These are phyloP conservation scores for Evernia prunastri DNA, from an alignment of 495 filamentous ascomycete genomes.

Conservation along the genomic window DNA sequence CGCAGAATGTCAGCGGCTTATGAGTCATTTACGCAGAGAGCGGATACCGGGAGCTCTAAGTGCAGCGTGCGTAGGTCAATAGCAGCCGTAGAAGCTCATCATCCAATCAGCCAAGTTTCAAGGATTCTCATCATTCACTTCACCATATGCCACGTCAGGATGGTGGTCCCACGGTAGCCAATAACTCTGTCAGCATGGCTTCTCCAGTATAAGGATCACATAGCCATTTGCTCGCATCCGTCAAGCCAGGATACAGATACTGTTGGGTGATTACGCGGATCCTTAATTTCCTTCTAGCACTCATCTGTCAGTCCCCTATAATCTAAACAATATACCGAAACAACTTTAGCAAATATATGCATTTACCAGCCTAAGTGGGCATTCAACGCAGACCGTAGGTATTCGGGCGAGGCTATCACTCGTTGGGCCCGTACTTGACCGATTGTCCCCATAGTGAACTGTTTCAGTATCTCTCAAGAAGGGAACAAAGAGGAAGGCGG, in stretches of 20 bases:
- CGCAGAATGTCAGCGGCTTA: too few species aligned
- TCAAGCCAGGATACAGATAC: neutral
- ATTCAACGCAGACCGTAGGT: neutral
- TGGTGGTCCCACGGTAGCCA: neutral
- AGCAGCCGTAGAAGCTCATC: neutral
- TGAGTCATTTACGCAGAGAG: too few species aligned
- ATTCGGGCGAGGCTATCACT: neutral
- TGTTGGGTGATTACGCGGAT: neutral
- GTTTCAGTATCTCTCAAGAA: neutral
- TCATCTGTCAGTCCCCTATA: too few species aligned
- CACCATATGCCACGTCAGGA: neutral
- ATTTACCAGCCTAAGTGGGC: neutral
- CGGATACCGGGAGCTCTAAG: too few species aligned
- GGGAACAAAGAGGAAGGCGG: neutral
- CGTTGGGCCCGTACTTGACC: neutral
- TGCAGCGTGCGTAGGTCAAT: too few species aligned
- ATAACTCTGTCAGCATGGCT: neutral
- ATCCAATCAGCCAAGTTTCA: neutral
- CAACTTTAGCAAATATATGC: too few species aligned
- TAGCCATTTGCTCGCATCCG: neutral
- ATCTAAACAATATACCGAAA: too few species aligned
- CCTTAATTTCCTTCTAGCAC: neutral
- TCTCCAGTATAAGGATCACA: neutral
- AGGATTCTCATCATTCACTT: neutral
- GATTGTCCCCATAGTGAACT: neutral